A percentile compares a stretch with the other conserved stretches of the same genome.
These are phyloP conservation scores for Edaphochlamys debaryana DNA, from an alignment of 139 green algal species.

Conservation along the genomic window DNA sequence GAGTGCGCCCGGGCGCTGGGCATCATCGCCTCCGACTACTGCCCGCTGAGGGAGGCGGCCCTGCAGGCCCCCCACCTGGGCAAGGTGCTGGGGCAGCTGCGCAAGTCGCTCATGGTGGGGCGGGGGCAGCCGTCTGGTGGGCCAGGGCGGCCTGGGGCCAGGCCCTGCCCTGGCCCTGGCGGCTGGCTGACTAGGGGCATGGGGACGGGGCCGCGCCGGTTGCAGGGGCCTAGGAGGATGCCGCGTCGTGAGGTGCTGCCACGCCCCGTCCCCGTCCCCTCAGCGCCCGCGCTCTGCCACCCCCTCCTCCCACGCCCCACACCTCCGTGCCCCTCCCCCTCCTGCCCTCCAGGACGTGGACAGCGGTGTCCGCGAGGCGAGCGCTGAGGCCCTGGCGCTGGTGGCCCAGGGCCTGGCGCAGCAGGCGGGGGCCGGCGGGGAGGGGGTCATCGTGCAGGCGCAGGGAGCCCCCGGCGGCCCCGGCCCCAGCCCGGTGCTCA, in stretches of 20 bases:
- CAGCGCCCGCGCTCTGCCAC: too few species aligned
- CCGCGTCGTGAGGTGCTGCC: too few species aligned
- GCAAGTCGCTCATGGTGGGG: constrained; percentile 48
- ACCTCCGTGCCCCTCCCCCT: too few species aligned
- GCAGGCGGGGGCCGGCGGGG: not conserved
- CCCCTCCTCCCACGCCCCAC: too few species aligned
- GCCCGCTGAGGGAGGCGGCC: constrained; percentile 39
- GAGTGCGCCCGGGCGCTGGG: constrained; percentile 49
- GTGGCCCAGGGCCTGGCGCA: constrained; percentile 43
- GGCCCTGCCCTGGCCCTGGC: too few species aligned
- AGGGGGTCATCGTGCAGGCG: too few species aligned
- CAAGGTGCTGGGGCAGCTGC: constrained; percentile 52
- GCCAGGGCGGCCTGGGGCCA: too few species aligned
- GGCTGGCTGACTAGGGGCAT: too few species aligned
- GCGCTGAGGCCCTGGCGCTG: constrained; percentile 45
- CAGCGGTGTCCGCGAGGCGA: constrained; percentile 48
- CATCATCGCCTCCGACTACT: constrained; percentile 34
- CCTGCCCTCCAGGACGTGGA: constrained; percentile 52
- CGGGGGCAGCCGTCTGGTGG: too few species aligned
- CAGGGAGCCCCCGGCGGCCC: not conserved
- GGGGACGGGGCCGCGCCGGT: too few species aligned
- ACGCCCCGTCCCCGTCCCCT: too few species aligned
- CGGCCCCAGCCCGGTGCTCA: constrained; percentile 39
- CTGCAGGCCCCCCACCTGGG: constrained; percentile 44
- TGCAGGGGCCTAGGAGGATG: too few species aligned